Percentiles rank a stretch among this genome's conserved stretches.
These are phyloP conservation scores for Saccharomyces pastorianus DNA, from an alignment of 1,139 yeast species.

Conservation along the genomic window DNA sequence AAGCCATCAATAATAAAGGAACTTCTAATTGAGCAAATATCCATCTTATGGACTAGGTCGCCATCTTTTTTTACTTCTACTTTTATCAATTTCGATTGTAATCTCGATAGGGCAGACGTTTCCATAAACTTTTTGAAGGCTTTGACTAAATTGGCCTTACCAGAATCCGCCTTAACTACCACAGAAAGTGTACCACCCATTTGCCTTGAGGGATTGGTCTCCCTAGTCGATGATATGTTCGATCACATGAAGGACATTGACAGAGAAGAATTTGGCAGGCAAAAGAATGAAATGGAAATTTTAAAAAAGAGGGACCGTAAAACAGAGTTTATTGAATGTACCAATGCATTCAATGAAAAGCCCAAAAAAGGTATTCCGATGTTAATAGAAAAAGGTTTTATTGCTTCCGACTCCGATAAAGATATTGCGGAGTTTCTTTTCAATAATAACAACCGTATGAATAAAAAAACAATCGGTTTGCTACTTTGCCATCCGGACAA, in stretches of 20 bases:
- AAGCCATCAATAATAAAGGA: slow-evolving; percentile 55
- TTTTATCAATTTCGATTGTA: slow-evolving; percentile 84
- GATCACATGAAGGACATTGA: slow-evolving; percentile 41
- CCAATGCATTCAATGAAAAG: slow-evolving; percentile 64
- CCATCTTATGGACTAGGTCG: slow-evolving; percentile 76
- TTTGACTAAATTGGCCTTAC: slow-evolving; percentile 67
- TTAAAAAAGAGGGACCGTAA: slow-evolving; percentile 46
- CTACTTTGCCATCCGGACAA: slow-evolving; percentile 71
- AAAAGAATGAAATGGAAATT: slow-evolving; percentile 12
- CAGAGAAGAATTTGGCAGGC: slow-evolving; percentile 13
- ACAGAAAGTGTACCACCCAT: slow-evolving; percentile 89
- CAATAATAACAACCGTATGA: slow-evolving; percentile 70
- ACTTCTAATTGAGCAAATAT: slow-evolving; percentile 71
- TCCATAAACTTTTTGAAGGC: slow-evolving; percentile 62
- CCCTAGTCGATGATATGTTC: slow-evolving; percentile 57
- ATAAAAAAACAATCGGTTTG: slow-evolving; percentile 84
- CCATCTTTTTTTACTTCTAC: slow-evolving; percentile 70
- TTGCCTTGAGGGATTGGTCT: slow-evolving; percentile 77
- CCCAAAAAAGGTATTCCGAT: slow-evolving; percentile 68
- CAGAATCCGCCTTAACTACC: slow-evolving; percentile 68
- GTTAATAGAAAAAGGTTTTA: slow-evolving; percentile 56
- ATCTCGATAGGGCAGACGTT: slow-evolving; percentile 76
- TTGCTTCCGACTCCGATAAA: slow-evolving; percentile 46
- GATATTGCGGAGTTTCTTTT: slow-evolving; percentile 72
- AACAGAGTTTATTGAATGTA: slow-evolving; percentile 66